phyloP scores from a whole-genome alignment of 1,284 basidiomycete species.

The Cryptococcus sp. region DNA sequence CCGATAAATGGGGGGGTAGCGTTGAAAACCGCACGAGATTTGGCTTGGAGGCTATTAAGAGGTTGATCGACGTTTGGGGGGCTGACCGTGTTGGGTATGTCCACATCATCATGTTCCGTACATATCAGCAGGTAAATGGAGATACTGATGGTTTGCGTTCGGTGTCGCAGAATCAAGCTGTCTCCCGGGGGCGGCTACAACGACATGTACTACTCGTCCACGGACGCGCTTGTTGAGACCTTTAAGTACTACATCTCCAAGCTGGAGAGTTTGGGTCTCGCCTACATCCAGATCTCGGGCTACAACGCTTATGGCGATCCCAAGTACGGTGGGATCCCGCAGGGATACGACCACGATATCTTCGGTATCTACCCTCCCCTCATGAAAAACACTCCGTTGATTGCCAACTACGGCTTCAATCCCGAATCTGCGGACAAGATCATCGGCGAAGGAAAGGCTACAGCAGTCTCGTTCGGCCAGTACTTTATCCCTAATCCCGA shows the following conservation, averaged over 20 bases:
- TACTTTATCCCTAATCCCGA: constrained; percentile 52
- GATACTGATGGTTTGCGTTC: constrained; percentile 40
- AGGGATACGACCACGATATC: constrained; percentile 12
- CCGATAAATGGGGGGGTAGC: constrained; percentile 63
- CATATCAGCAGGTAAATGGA: constrained; percentile 53
- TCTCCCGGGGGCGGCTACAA: constrained; percentile 21
- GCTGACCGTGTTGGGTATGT: constrained; percentile 53
- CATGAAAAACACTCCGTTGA: constrained; percentile 29
- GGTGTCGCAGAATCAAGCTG: constrained; percentile 41
- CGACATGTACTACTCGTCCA: constrained; percentile 14
- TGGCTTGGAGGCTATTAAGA: constrained; percentile 59
- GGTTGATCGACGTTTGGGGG: constrained; percentile 58
- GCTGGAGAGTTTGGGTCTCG: constrained; percentile 33
- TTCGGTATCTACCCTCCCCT: constrained; percentile 23
- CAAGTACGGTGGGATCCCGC: constrained; percentile 18
- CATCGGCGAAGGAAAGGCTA: constrained; percentile 46
- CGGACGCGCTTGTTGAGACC: constrained; percentile 9
- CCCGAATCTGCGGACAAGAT: constrained; percentile 32
- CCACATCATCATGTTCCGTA: constrained; percentile 60
- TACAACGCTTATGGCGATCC: constrained; percentile 18
- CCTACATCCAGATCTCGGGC: constrained; percentile 60
- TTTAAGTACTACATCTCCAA: constrained; percentile 17
- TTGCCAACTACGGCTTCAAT: constrained; percentile 59
- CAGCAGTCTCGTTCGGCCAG: constrained; percentile 58
- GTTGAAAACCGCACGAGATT: constrained; percentile 61